A percentile compares a stretch with the other conserved stretches of the same genome.
phyloP scores from a whole-genome alignment of 257 asterid species.

The Salvia hispanica region DNA sequence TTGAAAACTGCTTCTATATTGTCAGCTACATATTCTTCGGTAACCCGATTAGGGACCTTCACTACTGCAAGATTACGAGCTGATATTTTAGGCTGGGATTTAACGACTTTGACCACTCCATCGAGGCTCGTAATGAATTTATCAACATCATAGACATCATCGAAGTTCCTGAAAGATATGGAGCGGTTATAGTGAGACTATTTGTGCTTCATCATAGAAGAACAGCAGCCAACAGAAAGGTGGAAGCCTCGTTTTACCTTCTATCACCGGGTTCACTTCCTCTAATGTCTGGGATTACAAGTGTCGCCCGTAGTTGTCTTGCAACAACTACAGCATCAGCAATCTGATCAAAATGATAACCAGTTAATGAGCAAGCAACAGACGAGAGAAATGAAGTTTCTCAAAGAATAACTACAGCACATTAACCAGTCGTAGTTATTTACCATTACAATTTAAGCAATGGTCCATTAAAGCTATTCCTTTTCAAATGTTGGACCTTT shows the following conservation, averaged over 20 bases:
- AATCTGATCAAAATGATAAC: constrained; percentile 51
- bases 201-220: constrained; percentile 6
- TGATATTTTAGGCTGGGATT: constrained; percentile 60
- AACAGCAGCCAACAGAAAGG: constrained; percentile 11
- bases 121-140: constrained; percentile 63
- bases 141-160: constrained; percentile 66
- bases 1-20: constrained; percentile 71
- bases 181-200: constrained; percentile 1
- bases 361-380: constrained; percentile 26
- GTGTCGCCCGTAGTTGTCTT: constrained; percentile 82
- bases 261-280: constrained; percentile 83
- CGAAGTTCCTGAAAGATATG: constrained; percentile 60
- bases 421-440: constrained; percentile 8
- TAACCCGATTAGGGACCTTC: constrained; percentile 83
- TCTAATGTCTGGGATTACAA: constrained; percentile 90
- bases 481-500: neutral
- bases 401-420: constrained; percentile 2
- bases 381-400: constrained; percentile 20
- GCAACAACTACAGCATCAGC: constrained; percentile 97
- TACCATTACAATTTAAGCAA: neutral
- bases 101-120: constrained; percentile 76
- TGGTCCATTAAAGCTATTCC: neutral
- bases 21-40: constrained; percentile 68
- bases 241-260: constrained; percentile 55
- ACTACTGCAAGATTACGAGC: constrained; percentile 71